Base-by-base conservation (phyloP, 345 rosid genomes). In the Syzygium jambos region DNA sequence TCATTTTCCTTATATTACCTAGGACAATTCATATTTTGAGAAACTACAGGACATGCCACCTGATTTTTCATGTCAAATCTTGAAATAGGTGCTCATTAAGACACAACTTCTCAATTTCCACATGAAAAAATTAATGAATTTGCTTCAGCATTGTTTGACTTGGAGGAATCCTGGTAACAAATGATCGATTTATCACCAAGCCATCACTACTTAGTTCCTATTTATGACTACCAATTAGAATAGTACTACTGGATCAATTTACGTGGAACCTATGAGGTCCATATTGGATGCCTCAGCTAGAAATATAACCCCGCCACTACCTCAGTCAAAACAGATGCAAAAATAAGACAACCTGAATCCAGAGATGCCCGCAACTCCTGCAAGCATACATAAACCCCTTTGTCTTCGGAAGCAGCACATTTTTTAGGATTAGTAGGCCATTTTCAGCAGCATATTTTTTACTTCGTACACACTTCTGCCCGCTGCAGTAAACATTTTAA, bases 341-440 rank as follows among this genome's bases (percentile, higher is more conserved):
- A 85, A 52, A 51, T 11, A 77, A 56, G 88, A 87, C 46, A 88
- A 97, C 98, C 99, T 93, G 98, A 96, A 90, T 94, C 96, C 85
- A 95, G 88, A 78, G 96, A 90, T 63, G 89, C 91, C 89, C 94
- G 89, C 90, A 94, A 73, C 55, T 94, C 96, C 87, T 89, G 93
- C 90, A 95, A 87, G 92, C 98, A 94, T 53, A 95, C 93, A 87
- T 87, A 87, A 29, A 97, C 53, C 98, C 98, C 91, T 93, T 97
- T 43, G 94, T 93, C 86, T 93, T 94, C 23, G 99, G 97, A 89
- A 95, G 95, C 87, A 97, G 88, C 84, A 93, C 95, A 49, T 95
- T 89, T 52, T 92, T 91, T 78, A 95, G 93, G 82, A 93, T 11
- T 13, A 97, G 96, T 27, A 94, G 89, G 61, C 92, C 94, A 89